Conservation (phyloP, 192 early-diverging fungal genomes). For the Bifiguratus adelaidae region DNA sequence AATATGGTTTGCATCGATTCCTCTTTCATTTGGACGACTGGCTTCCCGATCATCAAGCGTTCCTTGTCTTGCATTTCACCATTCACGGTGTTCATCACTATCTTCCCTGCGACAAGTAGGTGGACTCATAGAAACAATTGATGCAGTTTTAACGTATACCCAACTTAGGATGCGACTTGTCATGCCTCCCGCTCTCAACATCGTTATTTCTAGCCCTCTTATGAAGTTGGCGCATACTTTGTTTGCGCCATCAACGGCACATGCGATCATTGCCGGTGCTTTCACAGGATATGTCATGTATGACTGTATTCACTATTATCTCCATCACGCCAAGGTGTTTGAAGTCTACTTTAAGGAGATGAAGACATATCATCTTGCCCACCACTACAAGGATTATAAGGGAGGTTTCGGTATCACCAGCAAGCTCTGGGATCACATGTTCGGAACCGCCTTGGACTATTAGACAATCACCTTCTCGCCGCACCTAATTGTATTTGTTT, state of each 20-base stretch:
- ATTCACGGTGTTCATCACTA: slow-evolving; percentile 96
- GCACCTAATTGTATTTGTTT: not conserved
- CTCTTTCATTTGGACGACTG: slow-evolving; percentile 86
- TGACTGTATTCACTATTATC: slow-evolving; percentile 89
- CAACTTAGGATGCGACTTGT: slow-evolving; percentile 74
- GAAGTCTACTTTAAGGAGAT: slow-evolving; percentile 67
- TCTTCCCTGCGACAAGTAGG: slow-evolving; percentile 87
- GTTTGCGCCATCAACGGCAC: slow-evolving; percentile 51
- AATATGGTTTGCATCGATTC: slow-evolving; percentile 90
- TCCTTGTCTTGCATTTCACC: slow-evolving; percentile 73
- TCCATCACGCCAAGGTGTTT: slow-evolving; percentile 80
- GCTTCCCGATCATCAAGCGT: slow-evolving; percentile 73
- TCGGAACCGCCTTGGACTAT: slow-evolving; percentile 51
- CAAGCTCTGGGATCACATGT: slow-evolving; percentile 83
- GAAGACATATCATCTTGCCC: slow-evolving; percentile 91
- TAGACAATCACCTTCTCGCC: slow-evolving; percentile 1
- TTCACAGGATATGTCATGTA: slow-evolving; percentile 82
- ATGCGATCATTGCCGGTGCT: slow-evolving; percentile 64
- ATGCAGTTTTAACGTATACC: not conserved
- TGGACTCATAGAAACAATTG: not conserved
- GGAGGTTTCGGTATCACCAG: slow-evolving; percentile 84
- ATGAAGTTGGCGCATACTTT: slow-evolving; percentile 36
- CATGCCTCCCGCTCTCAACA: slow-evolving; percentile 82
- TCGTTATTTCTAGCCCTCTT: slow-evolving; percentile 56
- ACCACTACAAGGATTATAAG: slow-evolving; percentile 90